Evolutionary conservation across 2,329 filamentous ascomycete genomes (phyloP), one percentile per base, ranked within the genome.

Genomic region (Sphaerulina vaccinii): DNA sequence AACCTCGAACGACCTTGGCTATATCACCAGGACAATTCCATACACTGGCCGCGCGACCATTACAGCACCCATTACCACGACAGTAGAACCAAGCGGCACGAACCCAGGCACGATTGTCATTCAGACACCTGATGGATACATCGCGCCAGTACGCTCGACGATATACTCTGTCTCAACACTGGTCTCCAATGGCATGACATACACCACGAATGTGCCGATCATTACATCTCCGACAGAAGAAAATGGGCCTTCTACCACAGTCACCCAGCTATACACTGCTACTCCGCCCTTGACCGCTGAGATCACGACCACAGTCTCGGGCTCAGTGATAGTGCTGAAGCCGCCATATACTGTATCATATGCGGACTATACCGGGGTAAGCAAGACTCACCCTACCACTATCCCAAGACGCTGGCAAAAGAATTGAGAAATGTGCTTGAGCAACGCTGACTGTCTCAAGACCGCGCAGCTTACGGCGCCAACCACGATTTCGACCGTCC

Each of bases 21-120:
- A 54, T 15, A n/a, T 24, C 1, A 55, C 52, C 15, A 51, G 27
- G 15, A 51, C 52, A 1, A 15, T 29, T 11, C 21, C 23, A 13
- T 57, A 57, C 29, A 54, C 55, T 10, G 51, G 54, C 7, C 16
- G 35, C 1, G 41, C 44, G 21, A 36, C 52, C 3, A 47, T 58
- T 13, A 42, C 35, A 3, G 33, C 44, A 35, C 37, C 49, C 19
- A 58, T 49, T 3, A 35, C 23, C 8, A 55, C 52, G 1, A 47
- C 45, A 7, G 35, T 45, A 6, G 16, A 29, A 15, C 52, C 51
- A 8, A 32, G 40, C 19, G 54, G 51, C 6, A 46, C 51, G 7
- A 29, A 15, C 8, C 36, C 51, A 11, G 52, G 52, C 3, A 49
- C 40, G 5, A 24, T 49, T 16, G 33, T 50, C 13, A 38, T 56